A percentile compares a stretch with the other conserved stretches of the same genome.
phyloP scores from a whole-genome alignment of 192 early-diverging fungal genomes.

The Rhizophagus prolifer region DNA sequence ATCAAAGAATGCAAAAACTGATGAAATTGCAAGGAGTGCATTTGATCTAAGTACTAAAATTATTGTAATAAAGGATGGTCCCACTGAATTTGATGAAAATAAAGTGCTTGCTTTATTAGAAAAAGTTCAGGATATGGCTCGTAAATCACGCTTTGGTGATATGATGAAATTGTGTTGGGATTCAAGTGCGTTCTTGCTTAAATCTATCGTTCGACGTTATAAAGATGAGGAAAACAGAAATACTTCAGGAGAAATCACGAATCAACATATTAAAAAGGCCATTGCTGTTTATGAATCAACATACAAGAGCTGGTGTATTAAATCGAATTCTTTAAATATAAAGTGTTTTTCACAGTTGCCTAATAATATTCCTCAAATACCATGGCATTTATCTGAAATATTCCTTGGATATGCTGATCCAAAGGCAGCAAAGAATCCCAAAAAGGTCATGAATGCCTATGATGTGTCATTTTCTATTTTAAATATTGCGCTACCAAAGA shows the following conservation, averaged over 20 bases:
- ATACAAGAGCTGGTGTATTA: neutral
- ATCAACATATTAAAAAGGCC: neutral
- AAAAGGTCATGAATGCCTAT: constrained; percentile 3
- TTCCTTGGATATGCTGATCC: constrained; percentile 5
- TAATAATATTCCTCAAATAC: neutral
- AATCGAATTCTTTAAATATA: neutral
- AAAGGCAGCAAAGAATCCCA: neutral
- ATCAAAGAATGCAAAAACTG: neutral
- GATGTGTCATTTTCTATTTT: neutral
- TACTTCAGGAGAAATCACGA: no score
- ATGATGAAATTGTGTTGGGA: neutral
- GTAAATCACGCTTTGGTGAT: neutral
- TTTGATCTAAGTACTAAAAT: neutral
- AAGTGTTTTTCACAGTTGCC: neutral
- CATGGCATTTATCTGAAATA: constrained; percentile 3
- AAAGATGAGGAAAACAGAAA: neutral
- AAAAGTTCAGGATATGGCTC: neutral
- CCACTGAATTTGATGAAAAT: neutral
- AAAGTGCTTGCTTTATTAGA: neutral
- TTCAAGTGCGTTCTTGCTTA: neutral
- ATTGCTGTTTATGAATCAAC: constrained; percentile 6
- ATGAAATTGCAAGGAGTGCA: constrained; percentile 14
- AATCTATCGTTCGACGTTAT: neutral
- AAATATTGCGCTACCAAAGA: neutral
- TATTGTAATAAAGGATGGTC: neutral